Base-by-base conservation (phyloP, 352 stramenopile species). In the Pythium rhizo-oryzae region DNA sequence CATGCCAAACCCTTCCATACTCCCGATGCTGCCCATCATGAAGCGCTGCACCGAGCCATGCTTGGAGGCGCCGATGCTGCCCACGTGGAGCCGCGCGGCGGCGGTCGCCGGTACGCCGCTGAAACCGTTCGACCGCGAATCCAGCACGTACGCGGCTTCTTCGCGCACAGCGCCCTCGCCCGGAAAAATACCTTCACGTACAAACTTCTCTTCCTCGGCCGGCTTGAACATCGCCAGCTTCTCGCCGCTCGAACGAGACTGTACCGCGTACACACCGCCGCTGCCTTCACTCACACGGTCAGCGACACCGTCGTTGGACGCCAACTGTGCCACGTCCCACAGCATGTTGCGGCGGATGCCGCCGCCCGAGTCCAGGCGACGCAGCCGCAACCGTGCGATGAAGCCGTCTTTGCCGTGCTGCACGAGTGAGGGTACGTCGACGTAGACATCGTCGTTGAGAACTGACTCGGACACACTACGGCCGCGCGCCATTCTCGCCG, bases 151-250 rank as follows among this genome's bases (percentile, higher is more conserved):
- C 12, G 86, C 83, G 16, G 75, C 85, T 56, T 91, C 83, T 70
- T 96, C 87, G 16, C 87, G 83, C 33, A 95, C 70, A 1, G 87
- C 87, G 23, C 86, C 84, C 78, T 92, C 84, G n/a, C 84, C 86
- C 21, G 75, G 71, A 33, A 78, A 65, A 4, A 93, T 76, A 12
- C 85, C 84, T 63, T 91, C 84, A 35, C 86, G 83, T 11, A 91
- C 80, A 56, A 94, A 93, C 52, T 78, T 85, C 33, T 94, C 86
- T 62, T 94, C 86, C 55, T 93, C 85, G 15, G 78, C 80, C 24
- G 86, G 86, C 55, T 94, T 94, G 65, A 93, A 94, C 59, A 94
- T 83, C 13, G 83, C 86, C n/a, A 94, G 65, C 51, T 93, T 94
- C 56, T 85, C 69, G 13, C 84, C 85, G 33, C 81, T 91, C 1